Base-by-base conservation (phyloP, 208 protist genomes). In the Porcisia deanei region DNA sequence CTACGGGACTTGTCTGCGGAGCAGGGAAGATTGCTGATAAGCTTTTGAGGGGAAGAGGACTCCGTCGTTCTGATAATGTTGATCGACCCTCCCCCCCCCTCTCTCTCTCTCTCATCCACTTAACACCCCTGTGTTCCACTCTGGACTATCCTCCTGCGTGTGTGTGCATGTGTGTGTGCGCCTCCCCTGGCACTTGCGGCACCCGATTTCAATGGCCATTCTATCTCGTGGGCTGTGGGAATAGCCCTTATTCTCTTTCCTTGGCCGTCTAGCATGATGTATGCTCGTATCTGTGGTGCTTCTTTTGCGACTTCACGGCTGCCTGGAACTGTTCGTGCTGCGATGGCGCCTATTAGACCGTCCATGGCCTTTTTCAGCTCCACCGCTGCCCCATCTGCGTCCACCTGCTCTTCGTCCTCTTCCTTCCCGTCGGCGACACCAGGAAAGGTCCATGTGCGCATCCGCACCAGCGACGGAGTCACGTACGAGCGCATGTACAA, bases 381-480 rank as follows among this genome's bases (percentile, higher is more conserved):
- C 0, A 34, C 0, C 3, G 61, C 20, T 39, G 57, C 20, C 66
- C 20, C 57, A 14, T 64, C 53, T 16, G 20, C 55, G 14, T 30
- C 6, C 64, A 41, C 12, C 18, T n/a, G 0, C 8, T 37, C 43
- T 43, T 72, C 55, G 34, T 39, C 66, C 6, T 10, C 12, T 7
- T 25, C 45, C 55, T 12, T 59, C 12, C 52, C 2, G 2, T 39
- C 55, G 9, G 53, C n/a, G 30, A 75, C 54, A 3, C 61, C 73
- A 2, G 73, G 75, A 22, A 73, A 88, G 74, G 85, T 94, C 53
- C 80, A 75, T 54, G 87, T 94, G 14, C 69, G 79, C 37, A 73
- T 80, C 70, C 80, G 53, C 14, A 72, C 64, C 14, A 65, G 75
- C 9, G 84, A 83, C 45, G 90, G 80, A n/a, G 73, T 76, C 37